Evolutionary conservation across 192 early-diverging fungal genomes (phyloP), one percentile per base, ranked within the genome.

Genomic region (Backusella sp.): DNA sequence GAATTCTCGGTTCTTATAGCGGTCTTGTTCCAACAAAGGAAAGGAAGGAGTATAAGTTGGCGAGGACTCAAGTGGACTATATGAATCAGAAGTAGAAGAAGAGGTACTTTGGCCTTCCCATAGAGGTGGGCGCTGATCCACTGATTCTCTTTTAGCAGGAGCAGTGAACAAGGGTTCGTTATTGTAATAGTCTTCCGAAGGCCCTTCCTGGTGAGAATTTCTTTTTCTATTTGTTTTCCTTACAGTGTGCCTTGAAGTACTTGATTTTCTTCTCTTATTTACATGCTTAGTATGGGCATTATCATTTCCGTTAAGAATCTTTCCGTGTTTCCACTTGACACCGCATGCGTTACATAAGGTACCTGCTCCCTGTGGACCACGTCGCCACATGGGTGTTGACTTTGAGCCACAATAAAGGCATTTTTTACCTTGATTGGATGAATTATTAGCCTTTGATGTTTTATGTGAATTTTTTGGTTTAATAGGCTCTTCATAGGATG

Each of bases 251-350:
- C 70, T 41, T 19, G 75, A 46, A 28, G 56, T 62, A 68, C 68
- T 70, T 12, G 77, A 67, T 30, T 72, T 78, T 37, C 73, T 78
- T 49, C 77, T 66, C 30, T 78, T 78, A 28, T 70, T 75, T 68
- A 70, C 56, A n/a, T 19, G 28, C 46, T 41, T 34, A 15, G 28
- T 66, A 37, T 30, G 17, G 34, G 36, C 42, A 23, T 73, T 42
- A 49, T 66, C 73, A 44, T 66, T 66, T n/a, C 81, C 86, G 42
- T 80, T 73, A 44, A 92, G 65, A 37, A 94, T 92, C 76, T 94
- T 95, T 71, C 93, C 93, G 53, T 91, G 86, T 69, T 92, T 93
- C 93, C 93, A 94, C 69, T 93, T 93, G 12, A 94, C 93, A 11
- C 93, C 93, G 73, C 93, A 94, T 1, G 92, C 92, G 77, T 94